These are phyloP conservation scores for Tinospora cordifolia DNA, from an alignment of 164 flowering plant genomes.

Conservation along the genomic window DNA sequence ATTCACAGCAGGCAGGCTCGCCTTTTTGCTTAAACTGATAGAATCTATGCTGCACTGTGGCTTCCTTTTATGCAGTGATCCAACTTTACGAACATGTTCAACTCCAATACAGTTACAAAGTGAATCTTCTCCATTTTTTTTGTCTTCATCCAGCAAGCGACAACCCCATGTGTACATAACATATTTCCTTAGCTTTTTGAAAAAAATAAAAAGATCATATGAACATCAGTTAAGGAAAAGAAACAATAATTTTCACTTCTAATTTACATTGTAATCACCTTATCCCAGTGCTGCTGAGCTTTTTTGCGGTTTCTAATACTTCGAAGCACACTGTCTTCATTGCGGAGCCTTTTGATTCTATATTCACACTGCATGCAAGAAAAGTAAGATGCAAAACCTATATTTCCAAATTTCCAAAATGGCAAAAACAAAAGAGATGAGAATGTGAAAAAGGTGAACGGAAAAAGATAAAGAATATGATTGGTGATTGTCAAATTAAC, in stretches of 20 bases:
- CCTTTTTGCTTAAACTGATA: slow-evolving; percentile 28
- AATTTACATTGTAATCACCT: slow-evolving; percentile 30
- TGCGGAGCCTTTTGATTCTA: slow-evolving; percentile 71
- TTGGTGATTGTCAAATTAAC: too few relatives aligned
- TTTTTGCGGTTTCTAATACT: slow-evolving; percentile 58
- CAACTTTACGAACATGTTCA: slow-evolving; percentile 23
- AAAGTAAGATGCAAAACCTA: slow-evolving; percentile 13
- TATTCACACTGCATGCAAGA: slow-evolving; percentile 55
- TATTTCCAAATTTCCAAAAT: neutral
- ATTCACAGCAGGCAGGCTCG: slow-evolving; percentile 25
- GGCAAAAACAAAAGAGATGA: neutral
- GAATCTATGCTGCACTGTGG: slow-evolving; percentile 23
- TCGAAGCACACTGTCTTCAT: slow-evolving; percentile 62
- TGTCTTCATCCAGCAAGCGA: slow-evolving; percentile 30
- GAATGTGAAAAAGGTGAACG: neutral
- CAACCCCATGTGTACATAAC: slow-evolving; percentile 75
- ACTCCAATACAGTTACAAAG: slow-evolving; percentile 24
- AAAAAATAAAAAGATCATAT: slow-evolving; percentile 6
- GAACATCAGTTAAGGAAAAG: slow-evolving; percentile 15
- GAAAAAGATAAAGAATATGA: neutral
- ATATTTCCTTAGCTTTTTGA: slow-evolving; percentile 73
- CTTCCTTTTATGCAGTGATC: slow-evolving; percentile 31
- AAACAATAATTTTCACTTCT: neutral
- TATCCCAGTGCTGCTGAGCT: slow-evolving; percentile 80
- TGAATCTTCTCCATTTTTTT: slow-evolving; percentile 16